Conservation (phyloP, 2,329 filamentous ascomycete species). For the Fonsecaea monophora region DNA sequence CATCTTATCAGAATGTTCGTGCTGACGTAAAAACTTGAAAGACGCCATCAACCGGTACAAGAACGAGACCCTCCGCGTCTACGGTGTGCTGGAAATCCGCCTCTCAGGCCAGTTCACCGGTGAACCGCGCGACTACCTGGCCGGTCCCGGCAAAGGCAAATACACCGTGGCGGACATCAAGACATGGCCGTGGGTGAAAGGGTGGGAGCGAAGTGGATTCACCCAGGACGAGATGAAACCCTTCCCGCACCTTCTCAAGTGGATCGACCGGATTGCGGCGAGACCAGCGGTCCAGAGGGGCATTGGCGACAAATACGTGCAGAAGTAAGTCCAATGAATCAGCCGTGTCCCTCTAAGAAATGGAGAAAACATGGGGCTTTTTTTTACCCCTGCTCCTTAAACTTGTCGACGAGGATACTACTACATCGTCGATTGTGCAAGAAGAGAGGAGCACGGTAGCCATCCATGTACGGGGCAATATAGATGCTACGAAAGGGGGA, state of each 20-base stretch:
- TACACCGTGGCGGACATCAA: slow-evolving; percentile 62
- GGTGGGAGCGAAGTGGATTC: slow-evolving; percentile 53
- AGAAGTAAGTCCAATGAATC: slow-evolving; percentile 35
- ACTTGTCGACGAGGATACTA: background rate
- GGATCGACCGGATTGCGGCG: slow-evolving; percentile 60
- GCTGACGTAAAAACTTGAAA: slow-evolving; percentile 20
- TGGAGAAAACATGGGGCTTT: background rate
- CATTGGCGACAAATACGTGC: slow-evolving; percentile 49
- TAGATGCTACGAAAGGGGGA: too few relatives aligned
- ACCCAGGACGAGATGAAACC: slow-evolving; percentile 56
- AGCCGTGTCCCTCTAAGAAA: background rate
- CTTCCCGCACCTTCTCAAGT: slow-evolving; percentile 61
- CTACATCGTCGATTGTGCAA: too few relatives aligned
- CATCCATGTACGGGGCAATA: too few relatives aligned
- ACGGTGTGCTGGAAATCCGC: slow-evolving; percentile 63
- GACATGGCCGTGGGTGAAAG: slow-evolving; percentile 59
- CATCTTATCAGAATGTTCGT: background rate
- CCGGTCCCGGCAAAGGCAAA: slow-evolving; percentile 61
- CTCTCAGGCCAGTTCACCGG: slow-evolving; percentile 60
- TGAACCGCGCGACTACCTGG: slow-evolving; percentile 59
- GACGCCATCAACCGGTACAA: slow-evolving; percentile 59
- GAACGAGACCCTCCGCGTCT: slow-evolving; percentile 61
- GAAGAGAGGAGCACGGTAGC: too few relatives aligned
- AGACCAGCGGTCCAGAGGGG: slow-evolving; percentile 57
- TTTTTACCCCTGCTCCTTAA: background rate